phyloP scores from a whole-genome alignment of 371 early-diverging fungal species.

The Mucor irregularis region DNA sequence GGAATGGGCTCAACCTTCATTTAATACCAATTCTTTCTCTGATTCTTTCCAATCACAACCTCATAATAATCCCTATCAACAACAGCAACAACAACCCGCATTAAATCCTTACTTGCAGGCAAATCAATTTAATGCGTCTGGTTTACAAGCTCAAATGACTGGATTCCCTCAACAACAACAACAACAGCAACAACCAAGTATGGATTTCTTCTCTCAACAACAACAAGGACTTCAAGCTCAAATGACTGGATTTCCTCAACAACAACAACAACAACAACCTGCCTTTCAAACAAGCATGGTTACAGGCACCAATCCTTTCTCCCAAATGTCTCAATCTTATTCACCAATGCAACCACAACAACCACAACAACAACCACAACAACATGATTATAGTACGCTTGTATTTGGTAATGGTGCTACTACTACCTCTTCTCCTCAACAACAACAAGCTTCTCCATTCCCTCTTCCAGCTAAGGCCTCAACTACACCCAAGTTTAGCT shows the following conservation, averaged over 20 bases:
- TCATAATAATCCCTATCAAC: constrained; percentile 42
- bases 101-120: constrained; percentile 28
- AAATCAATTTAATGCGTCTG: constrained; percentile 8
- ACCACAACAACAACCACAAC: constrained; percentile 1
- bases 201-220: constrained; percentile 18
- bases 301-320: constrained; percentile 25
- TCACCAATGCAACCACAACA: constrained; percentile 9
- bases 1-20: constrained; percentile 21
- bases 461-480: neutral
- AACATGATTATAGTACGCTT: constrained; percentile 18
- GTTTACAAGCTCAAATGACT: constrained; percentile 40
- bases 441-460: constrained; percentile 1
- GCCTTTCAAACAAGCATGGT: constrained; percentile 20
- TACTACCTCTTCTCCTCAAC: constrained; percentile 7
- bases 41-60: neutral
- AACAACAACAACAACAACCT: constrained; percentile 23
- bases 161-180: constrained; percentile 44
- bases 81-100: constrained; percentile 18
- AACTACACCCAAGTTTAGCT: neutral
- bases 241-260: constrained; percentile 19
- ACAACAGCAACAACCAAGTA: constrained; percentile 40
- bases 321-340: constrained; percentile 10
- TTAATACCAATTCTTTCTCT: neutral
- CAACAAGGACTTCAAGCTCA: constrained; percentile 30
- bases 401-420: constrained; percentile 19